phyloP scores from a whole-genome alignment of 768 basidiomycete species.

The Cubamyces lactineus region DNA sequence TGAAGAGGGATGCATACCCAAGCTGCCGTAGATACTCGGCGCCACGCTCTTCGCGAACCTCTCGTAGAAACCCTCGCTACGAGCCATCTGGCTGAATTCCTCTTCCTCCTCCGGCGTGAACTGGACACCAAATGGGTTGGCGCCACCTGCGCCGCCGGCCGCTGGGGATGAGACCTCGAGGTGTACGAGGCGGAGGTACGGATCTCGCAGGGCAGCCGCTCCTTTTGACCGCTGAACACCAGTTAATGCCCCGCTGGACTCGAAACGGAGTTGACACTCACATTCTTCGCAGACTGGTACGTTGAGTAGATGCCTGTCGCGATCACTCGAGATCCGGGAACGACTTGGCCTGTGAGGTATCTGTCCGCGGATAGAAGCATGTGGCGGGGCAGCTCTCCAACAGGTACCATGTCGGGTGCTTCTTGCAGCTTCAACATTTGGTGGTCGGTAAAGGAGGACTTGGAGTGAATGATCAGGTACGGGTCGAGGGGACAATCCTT shows the following conservation, averaged over 20 bases:
- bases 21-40: slow-evolving; percentile 94
- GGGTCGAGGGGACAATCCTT: slow-evolving; percentile 97
- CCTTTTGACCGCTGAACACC: slow-evolving; percentile 68
- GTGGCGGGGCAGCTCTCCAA: slow-evolving; percentile 95
- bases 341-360: slow-evolving; percentile 88
- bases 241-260: not conserved
- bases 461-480: slow-evolving; percentile 92
- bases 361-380: slow-evolving; percentile 92
- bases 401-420: slow-evolving; percentile 99
- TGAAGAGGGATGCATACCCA: slow-evolving; percentile 56
- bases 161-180: slow-evolving; percentile 87
- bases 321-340: slow-evolving; percentile 94
- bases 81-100: slow-evolving; percentile 89
- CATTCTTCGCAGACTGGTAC: slow-evolving; percentile 86
- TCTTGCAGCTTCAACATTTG: slow-evolving; percentile 97
- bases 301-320: slow-evolving; percentile 98
- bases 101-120: slow-evolving; percentile 98
- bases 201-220: slow-evolving; percentile 88
- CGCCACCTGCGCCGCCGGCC: slow-evolving; percentile 63
- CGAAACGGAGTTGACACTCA: slow-evolving; percentile 39
- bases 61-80: slow-evolving; percentile 90
- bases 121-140: slow-evolving; percentile 84
- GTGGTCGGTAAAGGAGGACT: slow-evolving; percentile 93
- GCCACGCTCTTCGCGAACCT: slow-evolving; percentile 92
- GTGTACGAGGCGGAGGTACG: slow-evolving; percentile 92